Base-by-base conservation (phyloP, 305 asterid species). In the Fraxinus paxiana region DNA sequence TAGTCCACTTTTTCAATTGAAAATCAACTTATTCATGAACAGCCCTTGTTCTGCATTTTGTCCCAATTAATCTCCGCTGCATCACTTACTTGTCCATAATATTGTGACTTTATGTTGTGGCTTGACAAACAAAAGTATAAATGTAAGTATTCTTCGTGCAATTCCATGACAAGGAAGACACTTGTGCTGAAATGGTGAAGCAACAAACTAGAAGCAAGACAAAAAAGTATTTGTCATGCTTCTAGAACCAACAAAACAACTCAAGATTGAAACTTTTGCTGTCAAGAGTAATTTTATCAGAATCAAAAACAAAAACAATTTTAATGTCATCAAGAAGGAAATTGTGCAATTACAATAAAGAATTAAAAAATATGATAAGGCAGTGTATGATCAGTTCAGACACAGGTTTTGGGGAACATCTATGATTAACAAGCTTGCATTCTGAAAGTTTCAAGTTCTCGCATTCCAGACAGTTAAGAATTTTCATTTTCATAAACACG, bases 161-260 rank as follows among this genome's bases (percentile, higher is more conserved):
- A 28, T 69, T 80, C 76, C 31, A 76, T 76, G 54, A 33, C 43
- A 33, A 80, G 81, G 75, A 18, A 35, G 31, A 34, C 34, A 78
- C 43, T 37, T 69, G 6, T 65, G 35, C 73, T 20, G n/a, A 54
- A 67, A 78, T 33, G 31, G 77, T 31, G 77, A 28, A 73, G 70
- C 77, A 69, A 79, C 77, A 78, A 78, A 76, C 77, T 61, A 54
- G 48, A 82, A 79, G 28, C 72, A 59, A n/a, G 73, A 30, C 15
- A 26, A 24, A 79, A 46, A 46, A 0, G 20, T 13, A 46, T 46
- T 13, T 46, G 20, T 46, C 59, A 46, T 46, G 18, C 59, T 13
- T 46, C 18, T 46, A 13, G 20, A 46, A 46, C 17, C 59, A 46
- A 46, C 59, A 46, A 46, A 37, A 41, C 43, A 12, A 18, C 63